Evolutionary conservation across 352 stramenopile genomes (phyloP).

Genomic region (Phytophthora chlamydospora): DNA sequence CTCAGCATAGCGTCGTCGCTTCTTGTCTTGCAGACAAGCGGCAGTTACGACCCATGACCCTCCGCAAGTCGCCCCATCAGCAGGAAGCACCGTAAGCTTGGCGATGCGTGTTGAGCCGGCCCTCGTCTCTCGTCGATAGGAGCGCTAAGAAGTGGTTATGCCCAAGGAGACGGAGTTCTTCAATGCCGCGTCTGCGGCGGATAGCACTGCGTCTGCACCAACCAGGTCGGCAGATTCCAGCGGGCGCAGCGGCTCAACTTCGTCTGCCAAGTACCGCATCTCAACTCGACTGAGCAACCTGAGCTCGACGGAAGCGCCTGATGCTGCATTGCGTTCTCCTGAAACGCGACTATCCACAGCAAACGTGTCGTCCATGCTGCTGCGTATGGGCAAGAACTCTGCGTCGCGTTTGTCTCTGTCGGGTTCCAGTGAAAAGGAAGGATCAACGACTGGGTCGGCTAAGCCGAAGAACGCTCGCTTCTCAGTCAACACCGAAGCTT

Average conservation of each 20-base stretch:
- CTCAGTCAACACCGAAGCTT: constrained; percentile 7
- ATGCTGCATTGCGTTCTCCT: constrained; percentile 2
- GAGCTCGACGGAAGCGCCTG: constrained; percentile 3
- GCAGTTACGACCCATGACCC: constrained; percentile 27
- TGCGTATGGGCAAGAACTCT: constrained; percentile 38
- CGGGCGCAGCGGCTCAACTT: constrained; percentile 13
- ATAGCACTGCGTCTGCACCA: background rate
- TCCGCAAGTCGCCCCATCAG: constrained; percentile 4
- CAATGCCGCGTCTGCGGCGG: constrained; percentile 16
- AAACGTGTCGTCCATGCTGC: constrained; percentile 29
- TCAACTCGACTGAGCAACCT: constrained; percentile 16
- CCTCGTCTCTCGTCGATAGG: constrained; percentile 8
- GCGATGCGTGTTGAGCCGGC: constrained; percentile 7
- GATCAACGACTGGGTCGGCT: background rate
- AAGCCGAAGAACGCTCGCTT: constrained; percentile 27
- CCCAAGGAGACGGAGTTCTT: constrained; percentile 28
- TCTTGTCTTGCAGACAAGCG: background rate
- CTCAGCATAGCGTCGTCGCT: background rate
- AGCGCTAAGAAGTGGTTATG: constrained; percentile 18
- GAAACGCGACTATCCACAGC: constrained; percentile 19
- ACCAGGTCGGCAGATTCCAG: constrained; percentile 6
- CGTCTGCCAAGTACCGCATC: constrained; percentile 29
- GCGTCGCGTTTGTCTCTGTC: constrained; percentile 15
- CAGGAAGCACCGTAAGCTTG: background rate
- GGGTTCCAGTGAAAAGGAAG: constrained; percentile 1